A percentile compares a stretch with the other conserved stretches of the same genome.
phyloP scores from a whole-genome alignment of 2,329 filamentous ascomycete genomes.

The Didymella glomerata region DNA sequence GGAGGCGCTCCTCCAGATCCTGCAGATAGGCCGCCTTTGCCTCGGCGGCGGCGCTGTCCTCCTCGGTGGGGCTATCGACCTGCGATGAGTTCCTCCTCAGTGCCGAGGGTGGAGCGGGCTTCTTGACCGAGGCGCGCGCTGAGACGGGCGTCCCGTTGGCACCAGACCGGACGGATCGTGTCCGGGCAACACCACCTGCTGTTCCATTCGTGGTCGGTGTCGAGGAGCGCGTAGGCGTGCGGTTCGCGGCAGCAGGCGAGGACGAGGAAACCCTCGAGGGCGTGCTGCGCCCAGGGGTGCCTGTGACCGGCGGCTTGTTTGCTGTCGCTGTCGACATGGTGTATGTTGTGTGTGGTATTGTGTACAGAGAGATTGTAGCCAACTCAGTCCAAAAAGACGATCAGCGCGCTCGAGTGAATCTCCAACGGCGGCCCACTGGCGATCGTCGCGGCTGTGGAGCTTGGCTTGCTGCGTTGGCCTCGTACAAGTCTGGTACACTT shows the following conservation, averaged over 20 bases:
- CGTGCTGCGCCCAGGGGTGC: constrained; percentile 41
- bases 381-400: constrained; percentile 17
- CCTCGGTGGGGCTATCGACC: constrained; percentile 41
- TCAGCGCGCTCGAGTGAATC: constrained; percentile 16
- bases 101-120: constrained; percentile 45
- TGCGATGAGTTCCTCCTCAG: constrained; percentile 47
- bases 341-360: constrained; percentile 11
- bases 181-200: constrained; percentile 40
- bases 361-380: constrained; percentile 4
- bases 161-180: constrained; percentile 43
- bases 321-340: constrained; percentile 48
- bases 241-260: constrained; percentile 44
- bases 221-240: constrained; percentile 43
- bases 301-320: constrained; percentile 48
- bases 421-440: constrained; percentile 19
- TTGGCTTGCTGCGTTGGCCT: constrained; percentile 19
- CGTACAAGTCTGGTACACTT: constrained; percentile 7
- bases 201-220: constrained; percentile 43
- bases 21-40: constrained; percentile 82
- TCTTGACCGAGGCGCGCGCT: constrained; percentile 50
- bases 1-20: constrained; percentile 82
- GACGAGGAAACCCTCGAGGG: constrained; percentile 36
- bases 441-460: constrained; percentile 21
- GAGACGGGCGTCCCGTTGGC: constrained; percentile 50
- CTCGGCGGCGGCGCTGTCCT: constrained; percentile 73